These are phyloP conservation scores for Glycine tomentella DNA, from an alignment of 306 rosid species.

Conservation along the genomic window DNA sequence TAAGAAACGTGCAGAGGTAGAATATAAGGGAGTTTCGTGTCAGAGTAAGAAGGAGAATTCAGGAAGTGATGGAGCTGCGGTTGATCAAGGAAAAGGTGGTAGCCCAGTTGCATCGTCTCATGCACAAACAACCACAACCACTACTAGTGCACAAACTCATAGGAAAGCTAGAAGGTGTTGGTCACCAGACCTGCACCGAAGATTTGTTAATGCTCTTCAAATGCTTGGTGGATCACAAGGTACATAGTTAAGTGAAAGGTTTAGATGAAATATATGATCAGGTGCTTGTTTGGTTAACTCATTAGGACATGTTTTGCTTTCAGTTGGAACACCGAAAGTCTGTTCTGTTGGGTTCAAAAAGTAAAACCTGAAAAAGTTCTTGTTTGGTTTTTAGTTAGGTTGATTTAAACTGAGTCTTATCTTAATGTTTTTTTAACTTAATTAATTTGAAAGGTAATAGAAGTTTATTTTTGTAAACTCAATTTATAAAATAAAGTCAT, in stretches of 20 bases:
- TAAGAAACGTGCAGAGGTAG: constrained; percentile 54
- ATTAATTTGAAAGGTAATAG: no score
- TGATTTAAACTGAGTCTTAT: no score
- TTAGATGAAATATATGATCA: neutral
- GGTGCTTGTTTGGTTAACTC: neutral
- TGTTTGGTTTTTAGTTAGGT: no score
- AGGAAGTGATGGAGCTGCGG: constrained; percentile 37
- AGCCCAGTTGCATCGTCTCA: constrained; percentile 48
- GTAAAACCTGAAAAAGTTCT: no score
- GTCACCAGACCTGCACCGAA: constrained; percentile 97
- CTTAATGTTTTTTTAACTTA: no score
- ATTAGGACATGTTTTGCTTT: no score
- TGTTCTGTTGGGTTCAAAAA: no score
- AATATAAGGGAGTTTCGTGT: constrained; percentile 44
- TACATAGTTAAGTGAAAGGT: constrained; percentile 22
- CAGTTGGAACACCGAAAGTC: no score
- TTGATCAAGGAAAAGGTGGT: constrained; percentile 65
- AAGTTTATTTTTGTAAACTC: no score
- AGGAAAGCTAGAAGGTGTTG: constrained; percentile 98
- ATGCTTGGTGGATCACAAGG: constrained; percentile 99
- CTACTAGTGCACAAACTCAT: constrained; percentile 60
- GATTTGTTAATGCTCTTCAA: constrained; percentile 97
- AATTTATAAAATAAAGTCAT: no score
- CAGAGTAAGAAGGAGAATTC: constrained; percentile 48
- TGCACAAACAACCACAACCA: constrained; percentile 48